Conservation (phyloP, 345 rosid genomes). For the Cardamine chenopodiifolia region DNA sequence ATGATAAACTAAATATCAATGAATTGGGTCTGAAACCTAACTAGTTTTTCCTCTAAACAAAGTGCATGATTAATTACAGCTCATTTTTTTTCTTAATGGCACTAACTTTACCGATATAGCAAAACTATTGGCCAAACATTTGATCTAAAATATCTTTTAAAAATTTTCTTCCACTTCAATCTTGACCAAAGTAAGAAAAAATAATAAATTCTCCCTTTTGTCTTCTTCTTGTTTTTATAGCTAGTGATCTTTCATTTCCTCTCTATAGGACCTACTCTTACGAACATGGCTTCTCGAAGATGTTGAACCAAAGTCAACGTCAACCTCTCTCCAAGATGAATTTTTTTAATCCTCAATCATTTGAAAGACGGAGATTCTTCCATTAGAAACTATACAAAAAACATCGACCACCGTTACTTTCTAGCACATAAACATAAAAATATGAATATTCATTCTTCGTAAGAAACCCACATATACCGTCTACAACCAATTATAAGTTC, state of each 20-base stretch:
- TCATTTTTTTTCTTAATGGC: constrained; percentile 13
- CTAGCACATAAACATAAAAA: too few relatives aligned
- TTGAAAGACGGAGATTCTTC: constrained; percentile 34
- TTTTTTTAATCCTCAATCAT: constrained; percentile 21
- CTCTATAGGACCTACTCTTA: constrained; percentile 17
- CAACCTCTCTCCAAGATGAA: constrained; percentile 28
- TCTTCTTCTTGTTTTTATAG: constrained; percentile 21
- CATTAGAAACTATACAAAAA: constrained; percentile 18
- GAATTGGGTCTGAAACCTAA: not conserved
- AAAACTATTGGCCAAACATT: constrained; percentile 21
- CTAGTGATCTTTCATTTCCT: constrained; percentile 1
- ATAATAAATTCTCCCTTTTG: not conserved
- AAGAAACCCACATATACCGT: not conserved
- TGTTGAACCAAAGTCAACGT: constrained; percentile 40
- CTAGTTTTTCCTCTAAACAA: not conserved
- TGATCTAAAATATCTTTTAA: not conserved
- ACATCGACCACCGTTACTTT: constrained; percentile 24
- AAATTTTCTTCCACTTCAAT: not conserved
- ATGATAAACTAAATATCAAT: constrained; percentile 14
- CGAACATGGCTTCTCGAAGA: constrained; percentile 35
- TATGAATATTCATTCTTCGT: not conserved
- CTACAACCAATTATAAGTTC: constrained; percentile 7
- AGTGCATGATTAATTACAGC: constrained; percentile 26
- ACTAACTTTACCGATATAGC: constrained; percentile 10
- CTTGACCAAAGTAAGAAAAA: not conserved